Evolutionary conservation across 495 filamentous ascomycete genomes (phyloP).

Genomic region (Parathielavia hyrcaniae): DNA sequence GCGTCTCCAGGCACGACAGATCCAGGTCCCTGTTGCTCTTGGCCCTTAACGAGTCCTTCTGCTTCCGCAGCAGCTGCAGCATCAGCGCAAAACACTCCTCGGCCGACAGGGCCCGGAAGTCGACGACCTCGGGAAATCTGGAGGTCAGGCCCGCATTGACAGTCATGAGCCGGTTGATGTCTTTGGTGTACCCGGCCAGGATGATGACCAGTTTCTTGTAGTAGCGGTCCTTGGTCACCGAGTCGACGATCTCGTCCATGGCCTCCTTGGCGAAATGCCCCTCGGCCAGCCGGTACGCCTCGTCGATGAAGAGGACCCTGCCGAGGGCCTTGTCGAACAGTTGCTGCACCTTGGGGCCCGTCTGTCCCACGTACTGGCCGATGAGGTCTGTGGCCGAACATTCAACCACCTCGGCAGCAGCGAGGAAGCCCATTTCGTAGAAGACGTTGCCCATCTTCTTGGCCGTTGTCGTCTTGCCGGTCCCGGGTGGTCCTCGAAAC

Average conservation of each 20-base stretch:
- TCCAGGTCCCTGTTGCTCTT: constrained; percentile 34
- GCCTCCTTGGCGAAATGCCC: constrained; percentile 62
- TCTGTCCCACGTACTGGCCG: constrained; percentile 57
- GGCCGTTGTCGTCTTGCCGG: constrained; percentile 70
- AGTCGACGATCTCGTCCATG: constrained; percentile 67
- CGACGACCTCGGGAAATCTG: constrained; percentile 55
- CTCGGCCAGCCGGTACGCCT: constrained; percentile 56
- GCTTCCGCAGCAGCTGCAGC: constrained; percentile 15
- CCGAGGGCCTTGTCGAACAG: constrained; percentile 56
- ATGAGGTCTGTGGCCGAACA: constrained; percentile 57
- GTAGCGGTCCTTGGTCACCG: constrained; percentile 58
- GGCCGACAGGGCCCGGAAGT: constrained; percentile 43
- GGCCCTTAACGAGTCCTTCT: constrained; percentile 22
- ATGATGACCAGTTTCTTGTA: constrained; percentile 62
- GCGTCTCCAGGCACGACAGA: constrained; percentile 33
- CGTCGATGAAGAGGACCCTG: constrained; percentile 61
- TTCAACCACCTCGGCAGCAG: constrained; percentile 50
- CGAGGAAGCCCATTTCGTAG: constrained; percentile 63
- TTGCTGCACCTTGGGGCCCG: constrained; percentile 55
- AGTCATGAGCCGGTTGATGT: constrained; percentile 64
- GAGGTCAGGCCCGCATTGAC: constrained; percentile 54
- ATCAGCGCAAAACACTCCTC: constrained; percentile 45
- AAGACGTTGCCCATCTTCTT: constrained; percentile 65
- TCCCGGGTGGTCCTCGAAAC: constrained; percentile 47
- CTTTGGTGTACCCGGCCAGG: constrained; percentile 63